Base-by-base conservation (phyloP, 441 rosid genomes). In the Populus hybrid region DNA sequence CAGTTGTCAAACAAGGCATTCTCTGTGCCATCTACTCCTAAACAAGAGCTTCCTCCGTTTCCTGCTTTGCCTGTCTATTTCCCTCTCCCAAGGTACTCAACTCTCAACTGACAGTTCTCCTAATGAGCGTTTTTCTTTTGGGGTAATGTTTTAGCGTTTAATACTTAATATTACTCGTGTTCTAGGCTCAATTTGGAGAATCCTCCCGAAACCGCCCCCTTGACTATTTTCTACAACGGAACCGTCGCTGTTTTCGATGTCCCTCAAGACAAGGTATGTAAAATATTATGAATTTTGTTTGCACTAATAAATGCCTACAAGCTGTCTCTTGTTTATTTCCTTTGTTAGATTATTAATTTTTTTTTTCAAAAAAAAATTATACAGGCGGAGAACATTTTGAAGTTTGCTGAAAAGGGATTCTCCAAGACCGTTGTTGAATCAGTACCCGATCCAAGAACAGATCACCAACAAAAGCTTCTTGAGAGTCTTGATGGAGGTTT, bases 171-270 rank as follows among this genome's bases (percentile, higher is more conserved):
- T 30, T 30, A 30, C 32, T 30, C 32, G 32, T 30, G 32, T 30
- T 30, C 32, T 73, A 88, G 88, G 81, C 32, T 74, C 4, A 65
- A 65, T 26, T 14, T 74, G 1, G 89, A 85, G 82, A 74, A 32
- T 16, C 30, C 75, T 8, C 66, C 77, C 24, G 88, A 82, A 71
- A 78, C 87, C 0, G 87, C 92, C 77, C 97, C 97, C 3, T 71
- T 95, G 86, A 95, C 99, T 3, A 92, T 95, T 20, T 94, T 94
- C 81, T 94, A 94, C 84, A 92, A 90, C 36, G 98, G 98, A 79
- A 83, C 80, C 6, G 99, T 95, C 11, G 74, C 90, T 7, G 90
- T 92, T 40, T 93, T 87, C 77, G 84, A 92, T 74, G 86, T 95
- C 36, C 85, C 91, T 71, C 86, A 46, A 28, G 86, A 87, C 65